Conservation (phyloP, 1,284 basidiomycete genomes). For the Stygiomarasmius scandens region DNA sequence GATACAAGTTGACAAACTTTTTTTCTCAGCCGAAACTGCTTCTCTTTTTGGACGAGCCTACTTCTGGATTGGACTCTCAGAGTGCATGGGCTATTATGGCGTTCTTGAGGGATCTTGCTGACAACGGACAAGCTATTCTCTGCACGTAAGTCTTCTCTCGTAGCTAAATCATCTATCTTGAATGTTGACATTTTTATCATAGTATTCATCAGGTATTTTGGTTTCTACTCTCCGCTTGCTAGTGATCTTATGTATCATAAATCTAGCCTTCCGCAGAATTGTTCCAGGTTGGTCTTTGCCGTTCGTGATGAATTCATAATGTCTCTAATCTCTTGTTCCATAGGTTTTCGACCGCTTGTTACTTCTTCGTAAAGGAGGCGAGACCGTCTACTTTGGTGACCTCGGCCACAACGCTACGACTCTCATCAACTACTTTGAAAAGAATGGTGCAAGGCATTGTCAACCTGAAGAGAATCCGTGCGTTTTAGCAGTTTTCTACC, state of each 20-base stretch:
- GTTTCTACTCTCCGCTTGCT: neutral
- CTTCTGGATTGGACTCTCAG: conserved; percentile 84
- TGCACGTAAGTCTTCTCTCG: conserved; percentile 66
- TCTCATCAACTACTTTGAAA: conserved; percentile 72
- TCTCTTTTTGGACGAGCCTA: conserved; percentile 76
- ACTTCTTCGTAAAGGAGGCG: conserved; percentile 67
- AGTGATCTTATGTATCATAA: neutral
- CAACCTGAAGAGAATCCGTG: conserved; percentile 51
- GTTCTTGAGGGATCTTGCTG: conserved; percentile 80
- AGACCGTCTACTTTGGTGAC: conserved; percentile 81
- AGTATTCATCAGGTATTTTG: conserved; percentile 39
- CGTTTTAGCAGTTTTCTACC: conserved; percentile 15
- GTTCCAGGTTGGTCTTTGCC: conserved; percentile 51
- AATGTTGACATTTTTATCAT: conserved; percentile 14
- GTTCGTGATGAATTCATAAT: neutral
- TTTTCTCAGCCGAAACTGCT: conserved; percentile 65
- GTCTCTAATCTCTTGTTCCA: neutral
- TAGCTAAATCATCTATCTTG: neutral
- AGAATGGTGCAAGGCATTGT: conserved; percentile 55
- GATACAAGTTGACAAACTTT: neutral
- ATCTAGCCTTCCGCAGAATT: conserved; percentile 68
- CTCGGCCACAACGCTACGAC: conserved; percentile 60
- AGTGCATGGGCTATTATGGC: conserved; percentile 86
- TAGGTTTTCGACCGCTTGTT: conserved; percentile 61
- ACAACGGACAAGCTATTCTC: conserved; percentile 78